Evolutionary conservation across 2,329 filamentous ascomycete genomes (phyloP).

Genomic region (Fulvia fulva): DNA sequence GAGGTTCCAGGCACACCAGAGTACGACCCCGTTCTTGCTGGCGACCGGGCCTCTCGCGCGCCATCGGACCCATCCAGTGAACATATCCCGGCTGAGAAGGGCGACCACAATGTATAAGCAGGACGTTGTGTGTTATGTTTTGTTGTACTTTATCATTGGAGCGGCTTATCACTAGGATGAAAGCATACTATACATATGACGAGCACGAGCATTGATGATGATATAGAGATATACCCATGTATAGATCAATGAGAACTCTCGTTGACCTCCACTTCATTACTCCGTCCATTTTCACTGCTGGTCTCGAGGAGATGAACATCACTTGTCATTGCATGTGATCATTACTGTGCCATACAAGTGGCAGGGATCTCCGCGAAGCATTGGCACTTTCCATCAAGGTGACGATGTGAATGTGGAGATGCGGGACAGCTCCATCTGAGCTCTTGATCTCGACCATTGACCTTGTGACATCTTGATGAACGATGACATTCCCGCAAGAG

Average conservation of each 20-base stretch:
- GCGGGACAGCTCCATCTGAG: neutral
- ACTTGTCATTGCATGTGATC: neutral
- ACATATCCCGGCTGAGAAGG: constrained; percentile 18
- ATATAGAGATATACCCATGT: neutral
- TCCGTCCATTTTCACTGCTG: no score
- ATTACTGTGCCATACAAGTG: no score
- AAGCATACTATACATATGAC: neutral
- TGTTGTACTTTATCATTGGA: neutral
- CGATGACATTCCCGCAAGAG: no score
- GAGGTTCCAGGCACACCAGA: constrained; percentile 58
- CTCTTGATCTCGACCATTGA: neutral
- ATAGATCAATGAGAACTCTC: neutral
- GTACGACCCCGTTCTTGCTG: constrained; percentile 38
- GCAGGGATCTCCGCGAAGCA: no score
- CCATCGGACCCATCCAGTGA: constrained; percentile 18
- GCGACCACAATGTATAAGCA: constrained; percentile 11
- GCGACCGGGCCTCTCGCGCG: constrained; percentile 4
- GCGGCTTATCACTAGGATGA: neutral
- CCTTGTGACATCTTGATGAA: neutral
- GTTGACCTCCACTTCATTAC: no score
- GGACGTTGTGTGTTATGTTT: neutral
- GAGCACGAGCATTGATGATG: neutral
- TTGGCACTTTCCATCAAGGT: neutral
- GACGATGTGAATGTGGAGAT: neutral
- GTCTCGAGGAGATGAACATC: no score